A percentile compares a stretch with the other conserved stretches of the same genome.
Evolutionary conservation across 148 eudicot genomes (phyloP).

Genomic region (Vaccinium darrowii): DNA sequence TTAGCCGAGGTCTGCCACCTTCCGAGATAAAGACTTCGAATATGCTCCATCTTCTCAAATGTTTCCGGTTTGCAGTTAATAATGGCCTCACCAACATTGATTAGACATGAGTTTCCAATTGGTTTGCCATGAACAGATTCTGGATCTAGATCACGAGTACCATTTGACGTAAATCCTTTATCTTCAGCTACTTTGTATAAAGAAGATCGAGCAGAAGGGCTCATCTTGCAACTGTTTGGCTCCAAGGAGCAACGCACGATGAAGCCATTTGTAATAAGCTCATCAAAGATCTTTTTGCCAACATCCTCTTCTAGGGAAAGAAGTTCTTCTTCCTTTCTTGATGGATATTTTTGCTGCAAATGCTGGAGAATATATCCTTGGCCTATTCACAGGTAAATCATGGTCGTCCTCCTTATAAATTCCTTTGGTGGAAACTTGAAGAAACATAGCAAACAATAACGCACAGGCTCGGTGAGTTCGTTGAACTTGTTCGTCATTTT

Average conservation of each 20-base stretch:
- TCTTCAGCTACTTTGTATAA: not conserved
- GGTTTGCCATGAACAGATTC: too few relatives aligned
- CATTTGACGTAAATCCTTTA: too few relatives aligned
- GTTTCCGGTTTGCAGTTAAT: slow-evolving; percentile 25
- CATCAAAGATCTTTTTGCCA: slow-evolving; percentile 8
- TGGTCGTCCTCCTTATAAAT: not conserved
- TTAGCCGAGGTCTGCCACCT: too few relatives aligned
- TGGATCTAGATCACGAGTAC: too few relatives aligned
- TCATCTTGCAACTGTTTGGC: not conserved
- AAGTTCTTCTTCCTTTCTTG: too few relatives aligned
- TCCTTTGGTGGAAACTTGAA: not conserved
- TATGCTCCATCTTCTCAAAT: slow-evolving; percentile 29
- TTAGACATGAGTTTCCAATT: not conserved
- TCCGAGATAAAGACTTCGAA: slow-evolving; percentile 1
- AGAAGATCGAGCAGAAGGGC: not conserved
- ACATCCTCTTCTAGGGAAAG: not conserved
- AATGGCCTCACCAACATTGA: slow-evolving; percentile 29
- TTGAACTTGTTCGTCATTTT: too few relatives aligned
- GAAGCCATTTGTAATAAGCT: slow-evolving; percentile 22
- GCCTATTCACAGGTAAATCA: not conserved
- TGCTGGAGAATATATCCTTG: not conserved
- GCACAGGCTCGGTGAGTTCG: too few relatives aligned
- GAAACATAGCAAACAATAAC: not conserved
- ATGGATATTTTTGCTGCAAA: too few relatives aligned
- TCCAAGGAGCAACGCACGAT: slow-evolving; percentile 16